These are phyloP conservation scores for Pilaira anomala DNA, from an alignment of 192 early-diverging fungal genomes.

Conservation along the genomic window DNA sequence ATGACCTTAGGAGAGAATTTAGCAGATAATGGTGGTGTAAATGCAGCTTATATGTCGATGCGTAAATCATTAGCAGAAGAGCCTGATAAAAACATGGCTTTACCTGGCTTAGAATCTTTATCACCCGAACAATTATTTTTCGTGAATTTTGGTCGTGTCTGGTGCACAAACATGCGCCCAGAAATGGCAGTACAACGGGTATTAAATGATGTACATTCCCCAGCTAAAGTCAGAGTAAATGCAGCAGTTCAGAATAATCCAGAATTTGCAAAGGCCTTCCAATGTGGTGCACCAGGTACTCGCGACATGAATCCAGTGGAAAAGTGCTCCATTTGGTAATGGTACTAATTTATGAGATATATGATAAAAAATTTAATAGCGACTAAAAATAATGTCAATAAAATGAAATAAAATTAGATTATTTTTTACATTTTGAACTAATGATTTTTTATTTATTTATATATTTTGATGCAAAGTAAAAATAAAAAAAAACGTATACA, in stretches of 20 bases:
- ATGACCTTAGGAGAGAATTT: conserved; percentile 65
- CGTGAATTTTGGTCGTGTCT: conserved; percentile 62
- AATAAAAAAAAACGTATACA: conserved; percentile 6
- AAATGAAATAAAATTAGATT: too few relatives aligned
- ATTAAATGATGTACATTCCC: conserved; percentile 57
- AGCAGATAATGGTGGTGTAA: conserved; percentile 67
- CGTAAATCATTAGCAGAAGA: conserved; percentile 13
- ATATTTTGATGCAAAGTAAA: conserved; percentile 2
- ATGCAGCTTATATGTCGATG: conserved; percentile 41
- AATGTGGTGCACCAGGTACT: conserved; percentile 45
- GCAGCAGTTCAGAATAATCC: conserved; percentile 60
- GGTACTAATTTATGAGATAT: too few relatives aligned
- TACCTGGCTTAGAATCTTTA: conserved; percentile 46
- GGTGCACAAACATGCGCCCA: conserved; percentile 54
- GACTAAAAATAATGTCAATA: too few relatives aligned
- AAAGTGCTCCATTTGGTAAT: conserved; percentile 46
- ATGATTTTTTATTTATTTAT: neutral
- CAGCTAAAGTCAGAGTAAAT: conserved; percentile 59
- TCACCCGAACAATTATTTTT: conserved; percentile 60
- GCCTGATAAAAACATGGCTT: conserved; percentile 27
- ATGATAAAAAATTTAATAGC: too few relatives aligned
- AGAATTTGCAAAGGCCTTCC: conserved; percentile 65
- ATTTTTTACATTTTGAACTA: too few relatives aligned
- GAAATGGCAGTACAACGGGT: conserved; percentile 25
- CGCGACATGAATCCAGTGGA: conserved; percentile 62